Evolutionary conservation across 2,329 filamentous ascomycete genomes (phyloP), one percentile per base, ranked within the genome.

Genomic region (Dactylellina parvicollis): DNA sequence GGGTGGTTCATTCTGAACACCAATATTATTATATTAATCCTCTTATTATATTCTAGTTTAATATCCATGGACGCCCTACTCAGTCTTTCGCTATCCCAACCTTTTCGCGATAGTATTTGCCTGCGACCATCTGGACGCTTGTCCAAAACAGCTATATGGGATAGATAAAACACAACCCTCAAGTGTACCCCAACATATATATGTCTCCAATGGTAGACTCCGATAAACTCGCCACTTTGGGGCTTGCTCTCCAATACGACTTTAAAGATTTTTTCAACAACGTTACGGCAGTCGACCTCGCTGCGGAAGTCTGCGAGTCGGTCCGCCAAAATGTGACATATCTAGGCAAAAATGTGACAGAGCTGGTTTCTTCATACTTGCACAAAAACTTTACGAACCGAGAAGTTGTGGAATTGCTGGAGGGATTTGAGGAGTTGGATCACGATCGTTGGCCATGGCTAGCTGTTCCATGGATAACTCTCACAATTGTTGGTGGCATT

Each of bases 231-330:
- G 49, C 49, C 12, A 36, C 3, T n/a, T 3, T 54, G 12, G 49
- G 49, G 20, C 12, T 54, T 8, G 49, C 49, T 3, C 49, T 54
- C 24, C 49, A 54, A n/a, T 54, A 54, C 28, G 49, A 54, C 8
- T 54, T 34, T n/a, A 36, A 36, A 36, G 49, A 34, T 4, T 38
- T 54, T 14, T 54, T 54, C 28, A 36, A 34, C 24, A 54, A 54
- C 20, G n/a, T 54, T n/a, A 54, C 49, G n/a, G 49, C 26, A 10
- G 49, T 54, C 9, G 30, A 54, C 5, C 30, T 54, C 3, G 49
- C 49, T 2, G 49, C 26, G 2, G 49, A 54, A 54, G 28, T 54
- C 32, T 20, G 49, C 28, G 28, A 54, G 16, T 4, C 49, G 2
- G 14, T 54, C 9, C 49, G 16, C 30, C 26, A 38, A 12, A 38